phyloP scores from a whole-genome alignment of 495 filamentous ascomycete species.

The Neurospora tetraspora region DNA sequence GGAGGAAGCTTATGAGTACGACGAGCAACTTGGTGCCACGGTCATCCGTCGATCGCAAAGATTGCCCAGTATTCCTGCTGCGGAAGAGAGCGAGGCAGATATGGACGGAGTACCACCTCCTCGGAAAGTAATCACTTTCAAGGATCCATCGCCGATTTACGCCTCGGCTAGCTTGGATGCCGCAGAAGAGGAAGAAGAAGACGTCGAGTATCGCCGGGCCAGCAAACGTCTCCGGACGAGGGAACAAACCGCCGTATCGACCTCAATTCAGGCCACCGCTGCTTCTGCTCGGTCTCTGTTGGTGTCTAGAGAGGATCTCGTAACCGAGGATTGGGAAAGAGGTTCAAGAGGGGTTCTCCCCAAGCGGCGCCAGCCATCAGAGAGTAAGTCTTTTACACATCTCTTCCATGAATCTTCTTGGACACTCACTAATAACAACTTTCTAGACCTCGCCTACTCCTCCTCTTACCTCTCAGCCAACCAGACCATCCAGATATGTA shows the following conservation, averaged over 20 bases:
- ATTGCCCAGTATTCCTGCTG: neutral
- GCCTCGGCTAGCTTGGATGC: neutral
- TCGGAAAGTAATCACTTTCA: neutral
- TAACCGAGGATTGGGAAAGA: neutral
- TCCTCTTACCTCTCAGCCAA: slow-evolving; percentile 16
- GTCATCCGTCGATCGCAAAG: neutral
- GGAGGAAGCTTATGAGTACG: neutral
- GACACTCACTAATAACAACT: neutral
- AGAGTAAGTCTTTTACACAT: neutral
- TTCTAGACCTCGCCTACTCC: slow-evolving; percentile 18
- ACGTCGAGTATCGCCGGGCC: neutral
- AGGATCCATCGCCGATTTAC: neutral
- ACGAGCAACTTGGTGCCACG: neutral
- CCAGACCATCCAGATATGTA: slow-evolving; percentile 9
- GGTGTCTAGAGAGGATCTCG: neutral
- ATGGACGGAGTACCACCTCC: neutral
- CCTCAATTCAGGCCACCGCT: neutral
- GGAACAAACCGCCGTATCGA: neutral
- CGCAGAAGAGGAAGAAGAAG: neutral
- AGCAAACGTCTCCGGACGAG: neutral
- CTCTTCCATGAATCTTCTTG: too few relatives aligned
- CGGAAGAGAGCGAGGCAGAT: neutral
- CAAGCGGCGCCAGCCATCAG: neutral
- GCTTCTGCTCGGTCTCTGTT: neutral
- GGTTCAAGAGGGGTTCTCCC: neutral